Evolutionary conservation across 139 green algal species (phyloP), one percentile per base, ranked within the genome.

Genomic region (Coelastrella sp.): DNA sequence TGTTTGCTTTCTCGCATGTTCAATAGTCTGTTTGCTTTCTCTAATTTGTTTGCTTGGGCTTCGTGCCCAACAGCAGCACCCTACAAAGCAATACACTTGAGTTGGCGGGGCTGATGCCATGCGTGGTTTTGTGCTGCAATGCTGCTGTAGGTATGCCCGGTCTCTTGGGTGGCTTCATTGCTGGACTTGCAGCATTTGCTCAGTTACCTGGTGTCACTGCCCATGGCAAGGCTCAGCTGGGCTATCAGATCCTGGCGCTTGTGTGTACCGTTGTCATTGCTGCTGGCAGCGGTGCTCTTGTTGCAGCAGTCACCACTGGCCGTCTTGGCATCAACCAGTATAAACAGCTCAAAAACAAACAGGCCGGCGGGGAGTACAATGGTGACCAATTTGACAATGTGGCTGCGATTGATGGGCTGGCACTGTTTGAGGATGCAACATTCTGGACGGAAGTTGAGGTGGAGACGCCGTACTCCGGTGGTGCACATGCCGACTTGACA

Each of bases 91-190:
- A 49, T 3, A 49, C 35, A 49, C 35, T 49, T 49, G 35, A 49
- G 35, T 49, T 49, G 35, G 35, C 35, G 35, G 35, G 35, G 35
- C 35, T 49, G 35, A 49, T 49, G 1, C 3, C 35, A 49, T 49
- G 35, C 35, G 35, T 49, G 35, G 3, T 49, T 49, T 49, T 49
- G 35, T 49, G 35, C 35, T 49, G 35, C 35, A 49, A 49, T 49
- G 35, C 35, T 49, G 35, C 35, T 76, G 68, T 9, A 74, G 90
- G 15, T 14, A 83, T 83, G 78, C 78, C 63, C 24, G 82, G 82
- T 35, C 61, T 93, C 1, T 83, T 93, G n/a, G 93, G 92, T 7
- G 92, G 93, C 19, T 60, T 95, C 22, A 88, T 91, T 35, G 88
- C 92, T 15, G 92, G 90, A 20, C 7, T 94, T 0, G 75, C 89